Base-by-base conservation (phyloP, 2,329 filamentous ascomycete genomes). In the Aureobasidium sp. region DNA sequence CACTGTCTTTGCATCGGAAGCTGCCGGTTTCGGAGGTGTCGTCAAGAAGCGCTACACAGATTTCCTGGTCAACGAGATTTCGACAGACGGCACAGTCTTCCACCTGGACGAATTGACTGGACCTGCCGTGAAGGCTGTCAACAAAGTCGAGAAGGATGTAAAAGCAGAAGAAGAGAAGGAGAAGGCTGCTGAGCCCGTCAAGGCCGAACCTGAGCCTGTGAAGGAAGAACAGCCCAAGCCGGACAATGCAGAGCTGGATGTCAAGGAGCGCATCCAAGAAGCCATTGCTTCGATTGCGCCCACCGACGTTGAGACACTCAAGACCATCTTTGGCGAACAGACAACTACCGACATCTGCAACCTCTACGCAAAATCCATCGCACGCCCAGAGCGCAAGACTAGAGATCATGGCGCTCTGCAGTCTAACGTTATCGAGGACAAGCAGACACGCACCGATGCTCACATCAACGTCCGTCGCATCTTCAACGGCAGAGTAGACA, bases 51-150 rank as follows among this genome's bases (percentile, higher is more conserved):
- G 90, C 66, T 97, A 92, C 74, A 93, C 91, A 4, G 92, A 97
- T 73, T 97, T 97, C 69, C 79, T 94, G 67, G 92, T 97, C 68
- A 92, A 96, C 70, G 92, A 97, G 74, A 93, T 97, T 64, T 78
- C 83, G 25, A 85, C 86, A 34, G 83, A 88, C 69, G 91, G 91
- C 16, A 76, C 85, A 59, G 89, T 96, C 14, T 73, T 94, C 58
- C 90, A 93, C 73, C 78, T 97, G 53, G 79, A 74, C 62, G 81
- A 79, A 59, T 73, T 81, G 30, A 68, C 67, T 34, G 67, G 61
- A 25, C 50, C 67, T 34, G 63, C 41, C 14, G 63, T 67, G 58
- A 65, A 65, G 51, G 62, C 48, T 14, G 59, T 51, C 30, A 41
- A 54, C n/a, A 62, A 63, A 30, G 55, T 36, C n/a, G 61, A 62